Base-by-base conservation (phyloP, 805 yeast genomes). In the Saccharomycopsis schoenii region DNA sequence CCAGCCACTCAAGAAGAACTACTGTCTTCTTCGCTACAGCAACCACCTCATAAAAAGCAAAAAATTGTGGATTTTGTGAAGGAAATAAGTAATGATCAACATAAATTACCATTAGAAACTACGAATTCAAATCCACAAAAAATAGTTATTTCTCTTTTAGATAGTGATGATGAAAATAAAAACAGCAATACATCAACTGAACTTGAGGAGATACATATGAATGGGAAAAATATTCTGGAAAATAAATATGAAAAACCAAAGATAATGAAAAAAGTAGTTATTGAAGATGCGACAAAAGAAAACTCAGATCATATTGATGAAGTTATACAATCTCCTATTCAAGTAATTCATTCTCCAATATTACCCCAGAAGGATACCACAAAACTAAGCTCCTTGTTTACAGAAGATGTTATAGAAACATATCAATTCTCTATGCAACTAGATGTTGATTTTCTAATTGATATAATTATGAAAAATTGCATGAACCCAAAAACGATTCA, bases 361-460 rank as follows among this genome's bases (percentile, higher is more conserved):
- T 41, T 56, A 14, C 58, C 60, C 6, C 61, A 58, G 17, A 56
- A 57, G 19, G 61, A 56, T 52, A 11, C 61, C 14, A 56, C 56
- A 15, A 29, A 29, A 10, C 14, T 61, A 12, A 24, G 39, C n/a
- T 37, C 21, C 4, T 54, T 61, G 11, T 58, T 61, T 29, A 59
- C 64, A 19, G 36, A 58, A 14, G 42, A 60, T 2, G 40, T 61
- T n/a, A 25, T 59, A 10, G 72, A 72, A 60, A 72, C 78, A 1
- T 75, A 66, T 60, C 80, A 77, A 62, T 77, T 77, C 67, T 76
- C 76, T 60, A 77, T 76, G 66, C 70, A 66, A 41, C 69, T 77
- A 1, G 78, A 77, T 43, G 62, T 75, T 54, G 72, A 68, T 34
- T 67, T 74, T 21, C 68, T 77, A 14, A 61, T 75, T 0, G 64